Evolutionary conservation across 306 rosid species (phyloP).

Genomic region (Cucumis sativus): Cucumber_9930_V3 NC_026657.2:8562501-8563000

Average conservation of each 20-base stretch:
- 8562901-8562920: not conserved
- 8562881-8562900: not conserved
- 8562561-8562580: constrained; percentile 55
- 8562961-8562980: not conserved
- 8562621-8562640: constrained; percentile 89
- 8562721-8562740: constrained; percentile 90
- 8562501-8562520: constrained; percentile 73
- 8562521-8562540: constrained; percentile 75
- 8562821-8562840: not conserved
- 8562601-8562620: constrained; percentile 90
- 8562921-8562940: no score
- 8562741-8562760: constrained; percentile 97
- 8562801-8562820: not conserved
- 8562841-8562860: not conserved
- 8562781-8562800: not conserved
- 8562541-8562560: constrained; percentile 72
- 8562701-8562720: constrained; percentile 82
- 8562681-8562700: constrained; percentile 96
- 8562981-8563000: not conserved
- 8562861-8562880: not conserved
- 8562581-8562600: constrained; percentile 76
- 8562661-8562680: constrained; percentile 84
- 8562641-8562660: constrained; percentile 92
- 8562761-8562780: constrained; percentile 44
- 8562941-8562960: not conserved